Evolutionary conservation across 2,329 filamentous ascomycete species (phyloP), one percentile per base, ranked within the genome.

Genomic region (Periconia macrospinosa): DNA sequence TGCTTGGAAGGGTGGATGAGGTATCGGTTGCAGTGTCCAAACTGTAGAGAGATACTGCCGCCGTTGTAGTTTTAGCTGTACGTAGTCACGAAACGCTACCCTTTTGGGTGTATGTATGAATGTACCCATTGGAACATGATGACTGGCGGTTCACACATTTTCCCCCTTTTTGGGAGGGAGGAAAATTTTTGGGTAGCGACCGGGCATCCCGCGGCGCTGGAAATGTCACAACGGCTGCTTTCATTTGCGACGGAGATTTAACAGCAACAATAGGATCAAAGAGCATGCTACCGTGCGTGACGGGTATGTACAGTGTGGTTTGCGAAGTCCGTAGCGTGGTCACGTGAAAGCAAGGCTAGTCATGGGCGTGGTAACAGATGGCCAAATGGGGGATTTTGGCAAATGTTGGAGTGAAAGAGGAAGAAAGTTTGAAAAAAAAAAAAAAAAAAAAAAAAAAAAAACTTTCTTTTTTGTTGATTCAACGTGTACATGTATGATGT

Each of bases 1-100:
- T 99, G 94, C 74, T 77, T 99, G 62, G 93, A 97, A 76, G 92
- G 91, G 40, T 97, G 94, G 94, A 94, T 99, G 89, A 84, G 90
- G 69, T 92, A 95, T 72, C 79, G 93, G 53, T 75, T 99, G 67
- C 91, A 96, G 77, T 99, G 94, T 76, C 94, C 94, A 1, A 97
- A 96, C 61, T 97, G 94, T 75, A 83, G 94, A 62, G 92, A 97
- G 77, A 88, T 89, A 54, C 74, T 97, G 66, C 93, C 93, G 48
- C 91, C 92, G 42, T 75, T 96, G 70, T 97, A 81, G 78, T 50
- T 47, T 27, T 37, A 18, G 14, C 17, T 37, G 33, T 37, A 37
- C 3, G 15, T 37, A 37, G 5, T 14, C 11, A 10, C 11, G 15
- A 13, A 10, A 13, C 3, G 5, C 33, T 37, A n/a, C 15, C 11